Evolutionary conservation across 495 filamentous ascomycete species (phyloP).

Genomic region (Penicillium parvum): DNA sequence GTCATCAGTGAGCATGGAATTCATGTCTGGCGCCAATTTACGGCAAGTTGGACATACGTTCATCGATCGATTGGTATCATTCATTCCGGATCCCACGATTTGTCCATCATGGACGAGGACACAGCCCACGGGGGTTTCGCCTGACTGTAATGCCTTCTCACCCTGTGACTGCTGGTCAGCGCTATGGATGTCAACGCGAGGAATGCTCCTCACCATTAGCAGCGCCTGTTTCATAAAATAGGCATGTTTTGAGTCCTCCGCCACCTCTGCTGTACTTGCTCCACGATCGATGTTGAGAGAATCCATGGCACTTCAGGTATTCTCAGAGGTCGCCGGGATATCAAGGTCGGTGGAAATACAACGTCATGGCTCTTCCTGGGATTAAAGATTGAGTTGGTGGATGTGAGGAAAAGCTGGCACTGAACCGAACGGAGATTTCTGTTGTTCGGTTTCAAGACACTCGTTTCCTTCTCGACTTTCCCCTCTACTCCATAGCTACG

Average conservation of each 20-base stretch:
- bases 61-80: constrained; percentile 86
- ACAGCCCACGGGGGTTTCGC: constrained; percentile 95
- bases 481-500: too few relatives aligned
- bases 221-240: constrained; percentile 68
- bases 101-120: constrained; percentile 73
- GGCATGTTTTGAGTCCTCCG: constrained; percentile 39
- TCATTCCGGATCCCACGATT: constrained; percentile 85
- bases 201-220: constrained; percentile 50
- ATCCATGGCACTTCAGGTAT: not conserved
- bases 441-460: too few relatives aligned
- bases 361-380: not conserved
- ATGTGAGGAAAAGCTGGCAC: not conserved
- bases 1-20: not conserved
- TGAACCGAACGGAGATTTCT: not conserved
- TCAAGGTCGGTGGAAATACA: too few relatives aligned
- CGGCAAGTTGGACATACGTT: constrained; percentile 45
- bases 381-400: not conserved
- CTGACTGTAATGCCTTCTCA: constrained; percentile 68
- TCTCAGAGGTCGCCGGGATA: too few relatives aligned
- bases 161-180: constrained; percentile 48
- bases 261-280: not conserved
- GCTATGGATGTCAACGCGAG: not conserved
- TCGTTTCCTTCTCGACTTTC: too few relatives aligned
- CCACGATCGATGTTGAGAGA: not conserved
- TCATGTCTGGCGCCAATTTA: not conserved